These are phyloP conservation scores for Daldinia sp. DNA, from an alignment of 2,329 filamentous ascomycete genomes.

Conservation along the genomic window DNA sequence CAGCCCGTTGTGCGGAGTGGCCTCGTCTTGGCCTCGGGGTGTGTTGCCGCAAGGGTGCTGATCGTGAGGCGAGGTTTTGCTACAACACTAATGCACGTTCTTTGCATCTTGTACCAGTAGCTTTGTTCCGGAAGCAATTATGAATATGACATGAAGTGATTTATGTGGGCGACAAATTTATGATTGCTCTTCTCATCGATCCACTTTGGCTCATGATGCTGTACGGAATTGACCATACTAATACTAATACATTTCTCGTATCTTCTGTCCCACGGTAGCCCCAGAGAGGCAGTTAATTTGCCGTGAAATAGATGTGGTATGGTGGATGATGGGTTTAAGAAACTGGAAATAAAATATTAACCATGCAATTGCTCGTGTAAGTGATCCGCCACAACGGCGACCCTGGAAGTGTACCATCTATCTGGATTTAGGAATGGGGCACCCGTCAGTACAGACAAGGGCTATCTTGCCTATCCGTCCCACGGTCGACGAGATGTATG, in stretches of 20 bases:
- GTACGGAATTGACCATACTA: slow-evolving; percentile 20
- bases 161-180: slow-evolving; percentile 6
- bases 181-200: slow-evolving; percentile 3
- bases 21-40: slow-evolving; percentile 21
- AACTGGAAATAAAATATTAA: slow-evolving; percentile 3
- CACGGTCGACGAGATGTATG: slow-evolving; percentile 11
- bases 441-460: slow-evolving; percentile 20
- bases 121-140: slow-evolving; percentile 26
- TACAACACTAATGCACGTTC: slow-evolving; percentile 36
- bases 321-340: slow-evolving; percentile 5
- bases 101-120: slow-evolving; percentile 22
- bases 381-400: slow-evolving; percentile 27
- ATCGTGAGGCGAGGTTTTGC: slow-evolving; percentile 33
- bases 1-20: slow-evolving; percentile 33
- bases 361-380: slow-evolving; percentile 21
- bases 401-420: slow-evolving; percentile 27
- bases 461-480: slow-evolving; percentile 12
- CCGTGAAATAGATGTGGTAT: slow-evolving; percentile 5
- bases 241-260: slow-evolving; percentile 23
- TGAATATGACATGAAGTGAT: slow-evolving; percentile 19
- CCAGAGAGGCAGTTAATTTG: slow-evolving; percentile 12
- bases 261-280: slow-evolving; percentile 12
- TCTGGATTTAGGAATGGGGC: slow-evolving; percentile 31
- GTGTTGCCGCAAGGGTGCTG: slow-evolving; percentile 20
- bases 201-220: slow-evolving; percentile 11